Percentiles rank a stretch among this genome's conserved stretches.
These are phyloP conservation scores for Rhizophora mangle DNA, from an alignment of 345 rosid genomes.

Conservation along the genomic window DNA sequence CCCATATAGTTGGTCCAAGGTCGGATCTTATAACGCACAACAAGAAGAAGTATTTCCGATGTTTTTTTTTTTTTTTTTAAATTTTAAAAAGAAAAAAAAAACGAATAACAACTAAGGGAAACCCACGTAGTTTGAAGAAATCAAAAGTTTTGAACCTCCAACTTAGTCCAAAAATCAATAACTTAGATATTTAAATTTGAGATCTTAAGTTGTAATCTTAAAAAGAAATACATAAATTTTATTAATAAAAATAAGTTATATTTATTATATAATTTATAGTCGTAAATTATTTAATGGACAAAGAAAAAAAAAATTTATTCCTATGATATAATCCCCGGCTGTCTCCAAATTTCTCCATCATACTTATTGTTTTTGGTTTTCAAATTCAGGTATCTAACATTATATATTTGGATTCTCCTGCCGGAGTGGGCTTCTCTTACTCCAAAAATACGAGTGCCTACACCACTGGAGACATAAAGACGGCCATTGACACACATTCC, in stretches of 20 bases:
- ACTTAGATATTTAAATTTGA: no score
- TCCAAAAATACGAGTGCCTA: constrained; percentile 30
- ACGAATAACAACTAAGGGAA: background rate
- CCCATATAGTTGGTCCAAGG: constrained; percentile 56
- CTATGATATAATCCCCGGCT: background rate
- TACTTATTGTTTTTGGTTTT: background rate
- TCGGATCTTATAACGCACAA: background rate
- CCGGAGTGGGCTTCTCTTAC: constrained; percentile 58
- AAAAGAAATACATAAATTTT: no score
- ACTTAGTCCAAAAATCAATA: no score
- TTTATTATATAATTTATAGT: no score
- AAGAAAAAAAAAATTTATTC: no score
- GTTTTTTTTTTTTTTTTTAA: background rate
- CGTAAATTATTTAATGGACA: no score
- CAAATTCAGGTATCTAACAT: constrained; percentile 46
- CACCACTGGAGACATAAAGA: constrained; percentile 37
- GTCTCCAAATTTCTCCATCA: background rate
- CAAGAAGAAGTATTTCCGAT: background rate
- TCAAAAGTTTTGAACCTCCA: no score
- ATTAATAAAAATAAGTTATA: no score
- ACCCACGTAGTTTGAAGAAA: no score
- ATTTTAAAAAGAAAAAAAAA: no score
- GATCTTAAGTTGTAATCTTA: no score
- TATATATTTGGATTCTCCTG: constrained; percentile 58
- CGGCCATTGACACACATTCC: constrained; percentile 42